Percentiles rank a stretch among this genome's conserved stretches.
These are phyloP conservation scores for Boletus fagicola DNA, from an alignment of 768 basidiomycete species.

Conservation along the genomic window DNA sequence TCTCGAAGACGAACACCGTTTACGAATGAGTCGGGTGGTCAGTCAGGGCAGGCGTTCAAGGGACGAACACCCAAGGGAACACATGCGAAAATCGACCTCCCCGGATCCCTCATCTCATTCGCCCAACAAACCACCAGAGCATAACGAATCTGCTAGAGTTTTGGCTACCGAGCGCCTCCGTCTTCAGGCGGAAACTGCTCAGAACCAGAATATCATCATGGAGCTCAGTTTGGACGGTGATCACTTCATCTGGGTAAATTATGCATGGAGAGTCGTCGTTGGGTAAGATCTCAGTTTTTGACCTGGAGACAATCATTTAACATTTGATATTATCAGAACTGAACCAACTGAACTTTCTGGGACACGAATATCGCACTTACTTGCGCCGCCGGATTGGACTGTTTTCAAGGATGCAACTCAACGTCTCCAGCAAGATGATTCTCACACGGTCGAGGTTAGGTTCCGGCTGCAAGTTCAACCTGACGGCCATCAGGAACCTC, in stretches of 20 bases:
- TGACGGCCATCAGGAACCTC: constrained; percentile 52
- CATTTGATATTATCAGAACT: constrained; percentile 47
- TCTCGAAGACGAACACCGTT: constrained; percentile 36
- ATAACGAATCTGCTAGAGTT: constrained; percentile 75
- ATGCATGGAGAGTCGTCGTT: constrained; percentile 90
- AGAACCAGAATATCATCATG: constrained; percentile 94
- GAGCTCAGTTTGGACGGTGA: constrained; percentile 94
- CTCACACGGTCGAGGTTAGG: constrained; percentile 88
- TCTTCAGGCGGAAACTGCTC: constrained; percentile 89
- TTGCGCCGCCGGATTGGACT: constrained; percentile 74
- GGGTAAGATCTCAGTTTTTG: constrained; percentile 53
- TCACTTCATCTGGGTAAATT: constrained; percentile 93
- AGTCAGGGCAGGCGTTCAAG: constrained; percentile 54
- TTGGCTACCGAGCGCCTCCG: constrained; percentile 85
- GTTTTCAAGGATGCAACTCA: constrained; percentile 87
- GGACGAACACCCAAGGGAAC: constrained; percentile 56
- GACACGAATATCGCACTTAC: constrained; percentile 75
- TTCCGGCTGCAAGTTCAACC: constrained; percentile 83
- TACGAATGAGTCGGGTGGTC: constrained; percentile 48
- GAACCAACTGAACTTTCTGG: constrained; percentile 79
- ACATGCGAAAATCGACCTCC: constrained; percentile 37
- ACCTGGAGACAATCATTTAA: constrained; percentile 7
- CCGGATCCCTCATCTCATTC: constrained; percentile 37
- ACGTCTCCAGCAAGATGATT: constrained; percentile 84
- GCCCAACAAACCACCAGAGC: constrained; percentile 52